phyloP scores from a whole-genome alignment of 371 early-diverging fungal species.

The Saksenaea oblongispora region DNA sequence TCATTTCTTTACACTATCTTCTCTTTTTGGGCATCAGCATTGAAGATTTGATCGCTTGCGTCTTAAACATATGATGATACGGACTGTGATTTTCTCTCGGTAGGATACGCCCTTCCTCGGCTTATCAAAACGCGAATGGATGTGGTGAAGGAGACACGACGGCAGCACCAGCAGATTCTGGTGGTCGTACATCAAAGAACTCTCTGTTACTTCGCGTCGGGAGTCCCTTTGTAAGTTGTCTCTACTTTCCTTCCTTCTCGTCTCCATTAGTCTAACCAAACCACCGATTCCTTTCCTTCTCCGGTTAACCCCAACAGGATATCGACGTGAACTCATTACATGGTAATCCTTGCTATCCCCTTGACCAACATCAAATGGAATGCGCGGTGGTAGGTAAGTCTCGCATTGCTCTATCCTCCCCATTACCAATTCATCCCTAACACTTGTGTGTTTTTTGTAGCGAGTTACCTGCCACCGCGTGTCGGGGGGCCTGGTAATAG shows the following conservation, averaged over 20 bases:
- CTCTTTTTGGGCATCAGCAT: conserved; percentile 5
- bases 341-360: background rate
- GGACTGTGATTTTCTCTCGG: conserved; percentile 2
- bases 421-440: background rate
- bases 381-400: conserved; percentile 30
- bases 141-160: background rate
- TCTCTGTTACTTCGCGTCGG: background rate
- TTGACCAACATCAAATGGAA: background rate
- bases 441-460: conserved; percentile 10
- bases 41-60: background rate
- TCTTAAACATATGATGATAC: background rate
- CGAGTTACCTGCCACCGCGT: conserved; percentile 37
- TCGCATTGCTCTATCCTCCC: background rate
- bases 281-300: conserved; percentile 1
- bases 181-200: background rate
- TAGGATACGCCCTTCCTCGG: background rate
- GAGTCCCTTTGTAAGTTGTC: background rate
- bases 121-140: conserved; percentile 1
- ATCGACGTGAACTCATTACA: background rate
- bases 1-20: background rate
- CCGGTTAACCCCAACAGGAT: too few relatives aligned
- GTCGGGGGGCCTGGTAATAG: conserved; percentile 1
- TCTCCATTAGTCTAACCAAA: background rate
- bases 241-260: background rate
- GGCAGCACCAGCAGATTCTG: conserved; percentile 7